These are phyloP conservation scores for Eurotiales sp. DNA, from an alignment of 2,329 filamentous ascomycete species.

Conservation along the genomic window DNA sequence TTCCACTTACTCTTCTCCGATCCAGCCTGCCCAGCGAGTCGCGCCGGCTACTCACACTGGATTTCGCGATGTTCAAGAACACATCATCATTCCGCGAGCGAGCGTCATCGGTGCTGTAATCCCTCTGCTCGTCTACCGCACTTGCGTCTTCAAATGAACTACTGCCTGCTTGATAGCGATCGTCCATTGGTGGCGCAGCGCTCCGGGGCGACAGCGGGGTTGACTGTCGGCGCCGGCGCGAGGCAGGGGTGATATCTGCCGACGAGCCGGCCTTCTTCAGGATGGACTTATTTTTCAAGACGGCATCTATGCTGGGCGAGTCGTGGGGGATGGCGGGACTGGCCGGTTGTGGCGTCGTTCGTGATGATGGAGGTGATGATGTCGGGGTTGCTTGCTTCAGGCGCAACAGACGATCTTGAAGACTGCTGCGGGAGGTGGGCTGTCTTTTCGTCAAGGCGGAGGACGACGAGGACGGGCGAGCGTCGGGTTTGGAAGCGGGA, in stretches of 20 bases:
- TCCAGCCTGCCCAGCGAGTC: conserved; percentile 36
- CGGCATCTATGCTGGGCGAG: conserved; percentile 22
- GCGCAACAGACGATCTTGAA: conserved; percentile 9
- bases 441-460: conserved; percentile 29
- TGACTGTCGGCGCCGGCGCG: conserved; percentile 24
- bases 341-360: conserved; percentile 16
- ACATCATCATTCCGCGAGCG: conserved; percentile 42
- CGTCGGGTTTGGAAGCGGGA: conserved; percentile 40
- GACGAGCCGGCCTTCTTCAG: conserved; percentile 12
- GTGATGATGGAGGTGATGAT: too few relatives aligned
- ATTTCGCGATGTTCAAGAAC: conserved; percentile 45
- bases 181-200: conserved; percentile 20
- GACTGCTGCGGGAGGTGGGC: conserved; percentile 39
- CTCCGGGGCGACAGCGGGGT: conserved; percentile 13
- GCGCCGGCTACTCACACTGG: conserved; percentile 33
- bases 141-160: background rate
- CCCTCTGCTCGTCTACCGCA: conserved; percentile 26
- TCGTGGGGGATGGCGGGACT: conserved; percentile 6
- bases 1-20: conserved; percentile 34
- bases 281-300: conserved; percentile 21
- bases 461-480: conserved; percentile 38
- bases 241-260: conserved; percentile 3
- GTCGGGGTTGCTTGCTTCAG: conserved; percentile 16
- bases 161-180: background rate
- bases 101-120: conserved; percentile 34